Conservation (phyloP, 495 filamentous ascomycete species). For the Tuber borchii region DNA sequence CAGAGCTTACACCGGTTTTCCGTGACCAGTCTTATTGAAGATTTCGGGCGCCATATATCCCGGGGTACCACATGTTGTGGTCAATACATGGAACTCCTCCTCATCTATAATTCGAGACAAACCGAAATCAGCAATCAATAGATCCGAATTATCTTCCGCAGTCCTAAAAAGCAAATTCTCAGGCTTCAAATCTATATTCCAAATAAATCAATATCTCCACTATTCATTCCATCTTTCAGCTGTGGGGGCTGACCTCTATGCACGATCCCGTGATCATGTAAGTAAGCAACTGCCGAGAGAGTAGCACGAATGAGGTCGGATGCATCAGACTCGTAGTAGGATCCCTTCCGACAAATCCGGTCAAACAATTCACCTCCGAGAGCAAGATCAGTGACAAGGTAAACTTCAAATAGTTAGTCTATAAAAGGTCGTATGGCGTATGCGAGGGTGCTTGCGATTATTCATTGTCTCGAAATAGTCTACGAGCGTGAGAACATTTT, state of each 20-base stretch:
- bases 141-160: constrained; percentile 72
- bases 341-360: constrained; percentile 95
- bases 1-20: constrained; percentile 63
- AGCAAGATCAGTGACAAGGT: constrained; percentile 94
- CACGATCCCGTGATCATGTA: constrained; percentile 97
- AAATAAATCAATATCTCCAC: constrained; percentile 13
- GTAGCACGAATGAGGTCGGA: constrained; percentile 92
- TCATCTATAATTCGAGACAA: constrained; percentile 96
- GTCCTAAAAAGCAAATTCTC: constrained; percentile 76
- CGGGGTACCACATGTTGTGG: constrained; percentile 93
- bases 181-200: constrained; percentile 54
- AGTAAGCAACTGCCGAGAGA: constrained; percentile 92
- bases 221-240: background rate
- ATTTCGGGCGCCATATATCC: constrained; percentile 92
- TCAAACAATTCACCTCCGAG: constrained; percentile 96
- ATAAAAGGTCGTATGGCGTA: background rate
- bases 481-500: constrained; percentile 93
- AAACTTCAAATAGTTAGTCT: constrained; percentile 51
- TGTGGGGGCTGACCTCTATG: constrained; percentile 67
- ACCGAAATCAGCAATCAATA: constrained; percentile 97
- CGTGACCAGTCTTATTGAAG: constrained; percentile 71
- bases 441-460: constrained; percentile 55
- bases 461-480: constrained; percentile 99
- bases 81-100: constrained; percentile 95
- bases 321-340: constrained; percentile 95